Conservation (phyloP, 768 basidiomycete genomes). For the Boletus pseudo-olivaceus region DNA sequence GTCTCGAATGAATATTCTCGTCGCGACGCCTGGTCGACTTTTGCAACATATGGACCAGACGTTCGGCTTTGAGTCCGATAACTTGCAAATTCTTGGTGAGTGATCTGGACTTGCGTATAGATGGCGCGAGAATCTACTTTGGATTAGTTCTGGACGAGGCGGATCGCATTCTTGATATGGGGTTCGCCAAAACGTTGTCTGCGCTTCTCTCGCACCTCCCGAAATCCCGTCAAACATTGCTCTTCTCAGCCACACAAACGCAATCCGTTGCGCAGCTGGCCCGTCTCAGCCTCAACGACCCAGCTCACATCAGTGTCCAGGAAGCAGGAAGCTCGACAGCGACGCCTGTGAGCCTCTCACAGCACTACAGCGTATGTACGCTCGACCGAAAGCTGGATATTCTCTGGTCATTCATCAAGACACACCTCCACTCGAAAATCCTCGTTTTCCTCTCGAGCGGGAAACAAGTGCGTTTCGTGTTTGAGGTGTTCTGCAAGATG, state of each 20-base stretch:
- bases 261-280: slow-evolving; percentile 85
- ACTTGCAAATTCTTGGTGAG: slow-evolving; percentile 87
- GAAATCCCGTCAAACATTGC: slow-evolving; percentile 86
- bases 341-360: slow-evolving; percentile 78
- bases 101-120: slow-evolving; percentile 4
- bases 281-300: slow-evolving; percentile 82
- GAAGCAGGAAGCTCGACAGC: slow-evolving; percentile 41
- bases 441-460: slow-evolving; percentile 94
- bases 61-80: slow-evolving; percentile 86
- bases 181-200: slow-evolving; percentile 83
- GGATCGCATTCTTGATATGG: slow-evolving; percentile 95
- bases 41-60: slow-evolving; percentile 99
- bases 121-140: neutral
- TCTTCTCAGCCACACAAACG: slow-evolving; percentile 97
- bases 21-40: slow-evolving; percentile 92
- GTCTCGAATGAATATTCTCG: slow-evolving; percentile 95
- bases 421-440: slow-evolving; percentile 84
- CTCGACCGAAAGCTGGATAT: slow-evolving; percentile 88
- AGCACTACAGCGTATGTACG: slow-evolving; percentile 80
- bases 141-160: slow-evolving; percentile 89
- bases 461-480: slow-evolving; percentile 96
- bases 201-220: slow-evolving; percentile 93
- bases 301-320: slow-evolving; percentile 67
- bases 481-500: slow-evolving; percentile 92
- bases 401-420: slow-evolving; percentile 93